Evolutionary conservation across 345 rosid species (phyloP).

Genomic region (Pugionium cornutum): DNA sequence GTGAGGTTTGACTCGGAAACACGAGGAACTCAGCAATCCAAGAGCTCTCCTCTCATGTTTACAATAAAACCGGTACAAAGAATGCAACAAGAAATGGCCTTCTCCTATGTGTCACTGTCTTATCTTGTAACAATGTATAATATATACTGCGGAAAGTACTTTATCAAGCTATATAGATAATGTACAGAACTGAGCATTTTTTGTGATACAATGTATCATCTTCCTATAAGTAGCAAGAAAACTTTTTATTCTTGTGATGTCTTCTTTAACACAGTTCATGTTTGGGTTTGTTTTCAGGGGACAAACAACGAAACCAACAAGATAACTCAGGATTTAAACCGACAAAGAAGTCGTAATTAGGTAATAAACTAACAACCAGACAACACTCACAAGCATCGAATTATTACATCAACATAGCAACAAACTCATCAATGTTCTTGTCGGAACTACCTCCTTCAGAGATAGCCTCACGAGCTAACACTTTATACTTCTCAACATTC

Average conservation of each 20-base stretch:
- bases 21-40: conserved; percentile 23
- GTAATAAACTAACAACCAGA: background rate
- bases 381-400: background rate
- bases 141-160: conserved; percentile 26
- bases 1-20: conserved; percentile 12
- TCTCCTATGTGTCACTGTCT: conserved; percentile 25
- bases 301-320: conserved; percentile 6
- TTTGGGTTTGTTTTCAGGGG: conserved; percentile 15
- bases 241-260: conserved; percentile 13
- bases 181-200: conserved; percentile 34
- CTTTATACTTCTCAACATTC: conserved; percentile 44
- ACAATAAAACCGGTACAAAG: conserved; percentile 27
- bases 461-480: conserved; percentile 48
- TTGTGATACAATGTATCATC: conserved; percentile 35
- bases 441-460: conserved; percentile 56
- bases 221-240: conserved; percentile 17
- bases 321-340: background rate
- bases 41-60: conserved; percentile 29
- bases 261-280: background rate
- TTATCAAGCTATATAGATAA: conserved; percentile 24
- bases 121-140: conserved; percentile 29
- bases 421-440: conserved; percentile 43
- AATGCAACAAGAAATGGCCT: conserved; percentile 11
- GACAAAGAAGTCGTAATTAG: conserved; percentile 15
- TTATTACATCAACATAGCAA: conserved; percentile 23